phyloP scores from a whole-genome alignment of 2,329 filamentous ascomycete species.

The Fusarium udum region DNA sequence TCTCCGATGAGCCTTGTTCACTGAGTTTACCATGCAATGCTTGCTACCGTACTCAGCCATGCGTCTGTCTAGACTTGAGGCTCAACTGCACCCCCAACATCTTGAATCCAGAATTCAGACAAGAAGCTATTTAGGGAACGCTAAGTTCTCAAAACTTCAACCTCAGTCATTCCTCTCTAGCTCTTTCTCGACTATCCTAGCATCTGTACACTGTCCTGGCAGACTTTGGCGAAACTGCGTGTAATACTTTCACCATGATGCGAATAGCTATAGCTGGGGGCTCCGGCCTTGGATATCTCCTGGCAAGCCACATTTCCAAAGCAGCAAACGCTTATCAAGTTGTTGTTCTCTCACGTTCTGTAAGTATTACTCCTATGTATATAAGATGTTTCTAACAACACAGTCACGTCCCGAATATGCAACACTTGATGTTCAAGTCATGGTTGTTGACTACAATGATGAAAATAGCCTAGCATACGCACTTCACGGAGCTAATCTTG shows the following conservation, averaged over 20 bases:
- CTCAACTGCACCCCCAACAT: conserved; percentile 25
- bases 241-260: conserved; percentile 51
- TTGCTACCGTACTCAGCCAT: neutral
- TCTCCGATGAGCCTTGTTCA: conserved; percentile 18
- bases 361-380: conserved; percentile 20
- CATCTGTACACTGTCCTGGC: neutral
- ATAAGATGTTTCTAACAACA: conserved; percentile 28
- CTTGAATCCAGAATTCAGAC: conserved; percentile 5
- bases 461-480: conserved; percentile 68
- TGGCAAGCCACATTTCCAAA: conserved; percentile 66
- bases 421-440: conserved; percentile 69
- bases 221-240: neutral
- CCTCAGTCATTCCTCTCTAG: conserved; percentile 21
- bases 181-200: neutral
- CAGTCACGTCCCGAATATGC: conserved; percentile 65
- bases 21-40: conserved; percentile 3
- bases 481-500: conserved; percentile 76
- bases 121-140: conserved; percentile 35
- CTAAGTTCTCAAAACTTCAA: conserved; percentile 12
- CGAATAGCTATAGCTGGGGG: conserved; percentile 60
- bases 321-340: conserved; percentile 70
- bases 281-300: conserved; percentile 55
- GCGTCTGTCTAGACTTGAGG: conserved; percentile 26
- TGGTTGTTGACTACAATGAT: conserved; percentile 73
- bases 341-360: conserved; percentile 72